Evolutionary conservation across 148 eudicot genomes (phyloP), one percentile per base, ranked within the genome.

Genomic region (Cornus kousa): DNA sequence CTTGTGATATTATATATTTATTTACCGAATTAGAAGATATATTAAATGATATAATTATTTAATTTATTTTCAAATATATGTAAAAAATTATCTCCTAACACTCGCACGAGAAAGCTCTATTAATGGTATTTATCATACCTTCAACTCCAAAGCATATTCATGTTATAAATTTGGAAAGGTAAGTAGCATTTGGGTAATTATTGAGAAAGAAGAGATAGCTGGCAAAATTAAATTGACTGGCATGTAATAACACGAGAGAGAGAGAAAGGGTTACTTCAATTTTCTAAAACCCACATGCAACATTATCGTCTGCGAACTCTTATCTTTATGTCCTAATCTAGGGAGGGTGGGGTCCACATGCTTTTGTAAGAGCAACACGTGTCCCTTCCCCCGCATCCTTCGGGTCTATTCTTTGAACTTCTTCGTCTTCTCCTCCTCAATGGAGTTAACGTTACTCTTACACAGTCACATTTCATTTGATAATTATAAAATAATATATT

Each of bases 351-450:
- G 71, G 59, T n/a, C 78, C 78, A 66, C 69, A 68, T 46, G 24
- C 46, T 22, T 39, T 37, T 64, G 59, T 46, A 65, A 59, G 46
- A 10, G 4, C 5, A 67, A 55, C 67, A 74, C 82, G 74, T 80
- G 82, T 35, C 82, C n/a, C 35, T 31, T 24, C 73, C 82, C 82
- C 78, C 74, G 73, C 67, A 10, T 73, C 59, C 78, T 73, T 20
- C 66, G 82, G 77, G 73, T 73, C 77, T 65, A 35, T 67, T 20
- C 28, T 50, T 72, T 24, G 4, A 10, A 62, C 19, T 35, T 64
- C 32, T 1, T 23, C 78, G 8, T 5, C 19, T 20, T 65, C 64
- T 11, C 53, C 7, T 48, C 53, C 7, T 48, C 53, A 4, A 48
- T 16, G 13, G 59, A 16, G 59, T 53, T 53, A 53, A 53, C 59